Evolutionary conservation across 176 grass and related monocot species (phyloP), one percentile per base, ranked within the genome.

Genomic region (Pharus latifolius): DNA sequence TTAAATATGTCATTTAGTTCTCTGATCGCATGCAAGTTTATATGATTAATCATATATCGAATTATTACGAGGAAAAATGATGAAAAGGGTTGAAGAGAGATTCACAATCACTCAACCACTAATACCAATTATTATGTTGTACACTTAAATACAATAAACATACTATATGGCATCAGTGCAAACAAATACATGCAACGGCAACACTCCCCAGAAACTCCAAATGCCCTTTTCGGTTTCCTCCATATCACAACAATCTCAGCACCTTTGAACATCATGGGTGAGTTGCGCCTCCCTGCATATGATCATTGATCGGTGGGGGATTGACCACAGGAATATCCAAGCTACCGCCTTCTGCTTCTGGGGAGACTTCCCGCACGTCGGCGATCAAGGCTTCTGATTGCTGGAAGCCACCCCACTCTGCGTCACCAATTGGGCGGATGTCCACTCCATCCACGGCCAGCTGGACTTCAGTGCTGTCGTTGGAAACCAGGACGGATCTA

Each of bases 301-400:
- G 80, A 41, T 88, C 84, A 51, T 37, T 64, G 49, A 71, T 45
- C 0, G 89, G 79, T 57, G 87, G 73, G 28, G 80, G 85, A 7
- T 71, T 88, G 32, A 84, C 96, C 19, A 95, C 90, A 47, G 84
- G 80, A 48, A 99, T 92, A 55, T 99, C 90, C 71, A 99, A 73
- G 75, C 90, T 88, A 76, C 68, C 52, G 20, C 67, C 78, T 74
- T 90, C 94, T 40, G 72, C 28, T 69, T 94, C 84, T 2, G 90
- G 79, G 37, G 95, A 79, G 56, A 94, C 86, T 69, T 99, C 95
- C 49, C 90, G 74, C 13, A 99, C 95, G 72, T 99, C 90, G 6
- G 89, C 82, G 2, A 88, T 85, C 82, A 77, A 38, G 7, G 82
- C 85, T 19, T 88, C 85, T 1, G 82, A 50, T 38, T 81, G 82